Evolutionary conservation across 306 rosid genomes (phyloP), one percentile per base, ranked within the genome.

Genomic region (Vigna reflexopilosa): DNA sequence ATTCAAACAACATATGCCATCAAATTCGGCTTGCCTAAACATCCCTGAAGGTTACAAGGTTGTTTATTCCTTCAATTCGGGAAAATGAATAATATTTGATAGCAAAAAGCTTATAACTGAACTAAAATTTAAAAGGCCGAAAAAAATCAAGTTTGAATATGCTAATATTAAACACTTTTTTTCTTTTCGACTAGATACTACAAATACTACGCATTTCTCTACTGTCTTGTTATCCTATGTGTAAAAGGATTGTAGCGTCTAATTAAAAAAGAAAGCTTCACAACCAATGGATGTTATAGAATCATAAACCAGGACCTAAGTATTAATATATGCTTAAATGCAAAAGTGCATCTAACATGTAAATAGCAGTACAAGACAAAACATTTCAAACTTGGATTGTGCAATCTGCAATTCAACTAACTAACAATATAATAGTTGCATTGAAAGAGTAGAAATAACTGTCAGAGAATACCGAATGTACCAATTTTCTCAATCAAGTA

Each of bases 401-500:
- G 58, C 40, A 64, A 55, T 70, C 51, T 47, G 28, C 32, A 20
- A 36, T 76, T 19, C 40, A 72, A 71, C 63, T 28, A 71, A 45
- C 24, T 40, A 28, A 65, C 17, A 26, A 59, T 44, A 9, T 2
- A 42, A 9, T 16, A 52, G 52, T 74, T 59, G 51, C 76, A 77
- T 52, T 26, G 1, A 14, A 47, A 62, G 48, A 42, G 66, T 42
- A 77, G 69, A 54, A 78, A 70, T 24, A 36, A 73, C 19, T 30
- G 26, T 13, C 14, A 13, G 28, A 71, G 19, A 65, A 73, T 9
- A 65, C 69, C 19, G 15, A 63, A 63, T 63, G 30, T 22, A 59
- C 67, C 45, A 65, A 30, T 70, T 50, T 71, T 77, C 82, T 91
- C 88, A 88, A 28, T 89, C 98, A 81, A 93, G 87, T 82, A 93